Conservation (phyloP, 176 grass and related monocot species). For the Oryza coarctata region DNA sequence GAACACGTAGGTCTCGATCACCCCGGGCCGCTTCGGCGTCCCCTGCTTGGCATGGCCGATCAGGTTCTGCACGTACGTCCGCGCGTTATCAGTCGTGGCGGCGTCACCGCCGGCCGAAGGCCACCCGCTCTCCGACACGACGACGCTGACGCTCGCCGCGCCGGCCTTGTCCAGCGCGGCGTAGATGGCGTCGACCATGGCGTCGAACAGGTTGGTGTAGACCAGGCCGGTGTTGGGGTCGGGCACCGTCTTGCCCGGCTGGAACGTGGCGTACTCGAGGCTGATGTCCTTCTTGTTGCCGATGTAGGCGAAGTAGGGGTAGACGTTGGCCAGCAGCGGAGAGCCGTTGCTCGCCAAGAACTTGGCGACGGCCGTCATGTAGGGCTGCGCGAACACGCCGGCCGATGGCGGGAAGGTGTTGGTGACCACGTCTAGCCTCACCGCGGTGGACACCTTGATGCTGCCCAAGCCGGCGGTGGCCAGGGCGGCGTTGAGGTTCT, state of each 20-base stretch:
- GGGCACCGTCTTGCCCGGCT: conserved; percentile 29
- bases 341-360: conserved; percentile 38
- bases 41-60: conserved; percentile 41
- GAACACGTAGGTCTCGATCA: conserved; percentile 54
- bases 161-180: conserved; percentile 61
- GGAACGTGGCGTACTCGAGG: conserved; percentile 52
- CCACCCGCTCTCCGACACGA: conserved; percentile 71
- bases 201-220: conserved; percentile 67
- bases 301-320: conserved; percentile 63
- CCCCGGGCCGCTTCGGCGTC: conserved; percentile 42
- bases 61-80: conserved; percentile 62
- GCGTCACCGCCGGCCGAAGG: conserved; percentile 56
- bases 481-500: conserved; percentile 46
- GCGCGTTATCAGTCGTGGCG: conserved; percentile 39
- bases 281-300: conserved; percentile 32
- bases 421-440: conserved; percentile 31
- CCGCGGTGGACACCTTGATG: conserved; percentile 62
- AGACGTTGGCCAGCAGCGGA: conserved; percentile 66
- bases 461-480: neutral
- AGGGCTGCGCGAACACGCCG: conserved; percentile 35
- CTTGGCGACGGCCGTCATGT: conserved; percentile 35
- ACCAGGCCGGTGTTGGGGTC: conserved; percentile 29
- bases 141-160: conserved; percentile 23
- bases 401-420: conserved; percentile 54
- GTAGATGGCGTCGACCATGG: conserved; percentile 45